phyloP scores from a whole-genome alignment of 768 basidiomycete species.

The Boletellus sp. region DNA sequence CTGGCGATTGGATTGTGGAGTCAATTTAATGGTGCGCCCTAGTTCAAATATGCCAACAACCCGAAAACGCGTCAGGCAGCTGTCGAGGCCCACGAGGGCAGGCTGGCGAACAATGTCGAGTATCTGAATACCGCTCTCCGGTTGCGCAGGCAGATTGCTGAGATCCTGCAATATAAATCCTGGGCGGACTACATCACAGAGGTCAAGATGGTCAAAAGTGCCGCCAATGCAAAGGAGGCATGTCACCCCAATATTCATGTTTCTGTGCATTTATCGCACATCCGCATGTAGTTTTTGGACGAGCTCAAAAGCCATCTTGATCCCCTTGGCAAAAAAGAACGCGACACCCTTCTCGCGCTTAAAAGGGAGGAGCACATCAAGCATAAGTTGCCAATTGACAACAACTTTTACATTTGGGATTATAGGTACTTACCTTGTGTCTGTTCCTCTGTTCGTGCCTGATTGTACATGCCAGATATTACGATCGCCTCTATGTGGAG shows the following conservation, averaged over 20 bases:
- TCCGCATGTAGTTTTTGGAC: conserved; percentile 57
- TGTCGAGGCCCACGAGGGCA: conserved; percentile 62
- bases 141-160: conserved; percentile 67
- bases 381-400: conserved; percentile 59
- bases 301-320: conserved; percentile 72
- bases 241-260: conserved; percentile 4
- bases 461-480: conserved; percentile 23
- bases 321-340: conserved; percentile 69
- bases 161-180: conserved; percentile 65
- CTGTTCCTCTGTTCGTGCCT: background rate
- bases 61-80: conserved; percentile 66
- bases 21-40: conserved; percentile 1
- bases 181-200: conserved; percentile 88
- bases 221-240: conserved; percentile 56
- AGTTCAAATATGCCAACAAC: conserved; percentile 80
- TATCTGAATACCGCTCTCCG: conserved; percentile 64
- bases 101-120: conserved; percentile 66
- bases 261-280: background rate
- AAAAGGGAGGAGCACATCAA: conserved; percentile 72
- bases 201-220: conserved; percentile 80
- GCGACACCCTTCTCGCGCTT: conserved; percentile 59
- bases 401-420: conserved; percentile 80
- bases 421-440: conserved; percentile 48
- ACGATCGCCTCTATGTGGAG: conserved; percentile 50
- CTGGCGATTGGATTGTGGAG: background rate